Base-by-base conservation (phyloP, 345 rosid genomes). In the Moricandia moricandioides region DNA sequence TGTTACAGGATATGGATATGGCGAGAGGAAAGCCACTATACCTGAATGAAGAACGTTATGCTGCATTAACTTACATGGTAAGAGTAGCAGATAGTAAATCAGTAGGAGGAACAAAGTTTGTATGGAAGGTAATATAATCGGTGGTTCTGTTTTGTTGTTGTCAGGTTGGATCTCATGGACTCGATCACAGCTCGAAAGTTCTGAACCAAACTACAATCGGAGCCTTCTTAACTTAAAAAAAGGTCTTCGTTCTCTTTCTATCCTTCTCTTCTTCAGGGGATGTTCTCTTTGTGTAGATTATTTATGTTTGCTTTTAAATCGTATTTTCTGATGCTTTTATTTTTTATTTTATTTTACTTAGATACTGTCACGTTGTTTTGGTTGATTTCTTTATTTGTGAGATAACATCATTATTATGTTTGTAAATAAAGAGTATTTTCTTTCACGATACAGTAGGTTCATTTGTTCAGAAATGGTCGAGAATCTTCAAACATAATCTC, bases 101-200 rank as follows among this genome's bases (percentile, higher is more conserved):
- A 14, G 24, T 24, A 54, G 27, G 56, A 37, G 4, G 16, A 30
- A 45, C 49, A 8, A 8, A 16, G 4, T 64, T 35, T 47, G 68
- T 24, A 0, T 66, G 64, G 26, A 6, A 49, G 58, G 55, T 68
- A 8, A 72, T 17, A 39, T 39, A 67, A 67, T 9, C 7, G 26
- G 21, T 71, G 62, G 62, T 37, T 66, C 52, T 37, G 31, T 14
- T 52, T 40, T 65, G 45, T 49, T 64, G n/a, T 21, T 2, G 2
- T 56, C 72, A 91, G 99, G 97, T 95, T 86, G 99, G 93, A 77
- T 88, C 97, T 78, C 97, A 95, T 83, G 97, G 96, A 76, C 90
- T 92, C 12, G 98, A 92, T 72, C 84, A 81, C 67, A 90, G 86
- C 78, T 86, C 94, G 0, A 88, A 85, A 84, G 92, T 88, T 77